These are phyloP conservation scores for Aspergillus phoenicis DNA, from an alignment of 2,329 filamentous ascomycete species.

Conservation along the genomic window DNA sequence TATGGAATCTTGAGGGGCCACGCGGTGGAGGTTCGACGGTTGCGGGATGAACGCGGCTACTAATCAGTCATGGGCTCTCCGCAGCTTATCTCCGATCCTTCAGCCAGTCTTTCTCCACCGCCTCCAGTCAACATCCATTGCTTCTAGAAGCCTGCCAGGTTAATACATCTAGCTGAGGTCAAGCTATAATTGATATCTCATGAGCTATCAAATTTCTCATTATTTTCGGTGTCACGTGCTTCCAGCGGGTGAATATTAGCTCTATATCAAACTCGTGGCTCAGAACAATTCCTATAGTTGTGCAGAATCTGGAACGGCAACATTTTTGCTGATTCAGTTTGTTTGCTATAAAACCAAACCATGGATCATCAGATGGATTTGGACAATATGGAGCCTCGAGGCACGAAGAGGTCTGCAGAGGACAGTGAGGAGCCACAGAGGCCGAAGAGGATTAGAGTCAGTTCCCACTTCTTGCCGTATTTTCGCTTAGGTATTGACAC, in stretches of 20 bases:
- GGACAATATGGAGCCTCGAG: constrained; percentile 40
- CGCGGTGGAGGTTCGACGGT: constrained; percentile 9
- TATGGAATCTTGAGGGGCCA: background rate
- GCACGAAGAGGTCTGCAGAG: constrained; percentile 55
- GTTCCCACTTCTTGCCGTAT: background rate
- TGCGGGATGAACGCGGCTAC: constrained; percentile 9
- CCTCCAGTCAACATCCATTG: background rate
- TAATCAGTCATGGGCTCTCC: constrained; percentile 2
- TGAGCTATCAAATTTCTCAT: background rate
- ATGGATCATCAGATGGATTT: constrained; percentile 45
- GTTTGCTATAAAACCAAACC: background rate
- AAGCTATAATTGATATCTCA: no score
- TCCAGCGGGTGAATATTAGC: background rate
- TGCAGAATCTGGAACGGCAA: background rate
- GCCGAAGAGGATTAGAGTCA: constrained; percentile 53
- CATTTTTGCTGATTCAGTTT: background rate
- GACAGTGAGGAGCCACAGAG: constrained; percentile 42
- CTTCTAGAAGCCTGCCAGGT: background rate
- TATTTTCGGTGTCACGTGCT: background rate
- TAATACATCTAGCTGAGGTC: background rate
- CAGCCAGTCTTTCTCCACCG: background rate
- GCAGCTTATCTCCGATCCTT: constrained; percentile 8
- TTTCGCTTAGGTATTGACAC: constrained; percentile 17
- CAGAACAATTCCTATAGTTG: background rate
- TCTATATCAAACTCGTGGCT: background rate